Conservation (phyloP, 148 eudicot genomes). For the Polygonum maritimum region DNA sequence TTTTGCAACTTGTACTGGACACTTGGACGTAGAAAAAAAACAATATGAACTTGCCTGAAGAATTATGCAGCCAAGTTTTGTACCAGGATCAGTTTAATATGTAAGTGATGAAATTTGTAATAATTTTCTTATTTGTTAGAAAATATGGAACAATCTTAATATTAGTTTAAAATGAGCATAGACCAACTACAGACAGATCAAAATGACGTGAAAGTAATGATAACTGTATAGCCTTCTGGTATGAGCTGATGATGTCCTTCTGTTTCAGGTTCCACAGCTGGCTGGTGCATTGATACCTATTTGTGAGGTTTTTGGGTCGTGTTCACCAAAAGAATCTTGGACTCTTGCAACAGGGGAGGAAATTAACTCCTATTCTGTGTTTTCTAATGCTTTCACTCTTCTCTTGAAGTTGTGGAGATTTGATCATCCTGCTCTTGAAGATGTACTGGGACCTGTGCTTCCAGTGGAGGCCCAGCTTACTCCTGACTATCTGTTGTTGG, state of each 20-base stretch:
- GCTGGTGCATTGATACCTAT: slow-evolving; percentile 96
- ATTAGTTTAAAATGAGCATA: neutral
- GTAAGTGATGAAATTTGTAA: neutral
- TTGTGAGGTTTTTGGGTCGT: slow-evolving; percentile 92
- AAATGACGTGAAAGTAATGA: neutral
- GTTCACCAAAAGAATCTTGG: slow-evolving; percentile 62
- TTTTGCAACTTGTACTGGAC: neutral
- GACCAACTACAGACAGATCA: neutral
- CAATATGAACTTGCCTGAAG: neutral
- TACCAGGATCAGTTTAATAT: neutral
- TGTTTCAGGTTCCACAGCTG: slow-evolving; percentile 86
- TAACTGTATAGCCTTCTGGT: neutral
- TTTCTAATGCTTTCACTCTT: slow-evolving; percentile 90
- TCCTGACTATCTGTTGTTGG: slow-evolving; percentile 75
- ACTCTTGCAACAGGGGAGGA: slow-evolving; percentile 60
- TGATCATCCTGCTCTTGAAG: slow-evolving; percentile 73
- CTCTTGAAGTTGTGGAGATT: slow-evolving; percentile 84
- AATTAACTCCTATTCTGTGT: slow-evolving; percentile 63
- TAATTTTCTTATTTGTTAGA: neutral
- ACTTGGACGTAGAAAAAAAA: neutral
- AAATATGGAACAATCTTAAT: neutral
- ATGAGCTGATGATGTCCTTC: neutral
- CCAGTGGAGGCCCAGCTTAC: slow-evolving; percentile 73
- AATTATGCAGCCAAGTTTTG: neutral
- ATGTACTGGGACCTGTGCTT: slow-evolving; percentile 51